Percentiles rank a stretch among this genome's conserved stretches.
phyloP scores from a whole-genome alignment of 495 filamentous ascomycete genomes.

The Daldinia vernicosa region DNA sequence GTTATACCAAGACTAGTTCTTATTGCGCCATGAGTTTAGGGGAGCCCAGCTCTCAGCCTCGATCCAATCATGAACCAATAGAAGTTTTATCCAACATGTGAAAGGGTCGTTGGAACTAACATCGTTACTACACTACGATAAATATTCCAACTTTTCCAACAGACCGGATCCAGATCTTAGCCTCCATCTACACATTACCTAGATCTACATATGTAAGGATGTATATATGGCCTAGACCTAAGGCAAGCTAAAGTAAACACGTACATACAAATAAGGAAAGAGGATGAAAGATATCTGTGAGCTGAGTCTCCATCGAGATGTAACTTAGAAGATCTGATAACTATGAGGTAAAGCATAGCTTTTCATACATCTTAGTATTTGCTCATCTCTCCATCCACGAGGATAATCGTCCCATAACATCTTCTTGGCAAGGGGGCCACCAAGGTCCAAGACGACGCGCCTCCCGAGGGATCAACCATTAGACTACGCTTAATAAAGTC shows the following conservation, averaged over 20 bases:
- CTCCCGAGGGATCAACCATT: background rate
- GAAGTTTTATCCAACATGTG: slow-evolving; percentile 1
- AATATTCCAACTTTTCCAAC: slow-evolving; percentile 25
- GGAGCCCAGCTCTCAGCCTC: slow-evolving; percentile 29
- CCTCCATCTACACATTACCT: background rate
- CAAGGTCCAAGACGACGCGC: slow-evolving; percentile 8
- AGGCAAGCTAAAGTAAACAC: slow-evolving; percentile 7
- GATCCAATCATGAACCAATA: slow-evolving; percentile 11
- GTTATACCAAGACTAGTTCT: background rate
- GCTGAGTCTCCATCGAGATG: slow-evolving; percentile 6
- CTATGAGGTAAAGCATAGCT: slow-evolving; percentile 29
- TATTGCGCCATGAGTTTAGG: slow-evolving; percentile 24
- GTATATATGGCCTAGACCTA: background rate
- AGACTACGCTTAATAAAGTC: background rate
- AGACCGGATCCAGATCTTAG: slow-evolving; percentile 33
- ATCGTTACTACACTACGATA: slow-evolving; percentile 7
- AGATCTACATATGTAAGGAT: slow-evolving; percentile 1
- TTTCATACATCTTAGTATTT: background rate
- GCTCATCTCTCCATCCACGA: background rate
- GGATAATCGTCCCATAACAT: background rate
- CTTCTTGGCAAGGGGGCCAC: slow-evolving; percentile 13
- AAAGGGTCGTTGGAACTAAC: background rate
- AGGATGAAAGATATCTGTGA: slow-evolving; percentile 5
- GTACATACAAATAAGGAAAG: slow-evolving; percentile 3
- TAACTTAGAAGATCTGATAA: slow-evolving; percentile 3